Evolutionary conservation across 768 basidiomycete genomes (phyloP).

Genomic region (Panaeolus cyanescens): DNA sequence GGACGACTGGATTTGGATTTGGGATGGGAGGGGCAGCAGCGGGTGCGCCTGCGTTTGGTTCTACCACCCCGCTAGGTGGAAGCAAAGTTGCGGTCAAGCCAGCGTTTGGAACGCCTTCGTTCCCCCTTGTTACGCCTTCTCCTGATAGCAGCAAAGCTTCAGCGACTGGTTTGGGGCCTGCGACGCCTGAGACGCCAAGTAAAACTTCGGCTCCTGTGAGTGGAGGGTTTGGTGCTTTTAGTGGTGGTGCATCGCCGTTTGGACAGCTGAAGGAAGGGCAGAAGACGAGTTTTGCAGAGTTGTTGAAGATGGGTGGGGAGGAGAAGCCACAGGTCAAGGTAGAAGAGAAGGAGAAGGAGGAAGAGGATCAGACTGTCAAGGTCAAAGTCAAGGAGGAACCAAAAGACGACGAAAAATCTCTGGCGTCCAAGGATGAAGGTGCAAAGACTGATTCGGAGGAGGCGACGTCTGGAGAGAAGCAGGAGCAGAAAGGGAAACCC

Average conservation of each 20-base stretch:
- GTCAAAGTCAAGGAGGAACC: conserved; percentile 5
- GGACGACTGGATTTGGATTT: neutral
- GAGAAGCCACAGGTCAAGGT: conserved; percentile 9
- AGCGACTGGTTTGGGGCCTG: conserved; percentile 32
- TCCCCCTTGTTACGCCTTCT: neutral
- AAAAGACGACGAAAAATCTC: neutral
- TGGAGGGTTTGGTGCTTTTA: conserved; percentile 56
- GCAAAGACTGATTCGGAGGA: conserved; percentile 9
- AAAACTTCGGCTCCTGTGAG: conserved; percentile 28
- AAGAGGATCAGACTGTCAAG: conserved; percentile 10
- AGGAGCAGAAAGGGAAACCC: conserved; percentile 14
- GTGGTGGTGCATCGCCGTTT: conserved; percentile 43
- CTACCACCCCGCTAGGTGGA: conserved; percentile 35
- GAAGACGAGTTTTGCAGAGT: conserved; percentile 56
- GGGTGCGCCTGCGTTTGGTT: conserved; percentile 37
- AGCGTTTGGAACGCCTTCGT: neutral
- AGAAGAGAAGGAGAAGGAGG: conserved; percentile 3
- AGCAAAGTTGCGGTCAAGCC: conserved; percentile 5
- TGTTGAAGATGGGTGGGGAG: conserved; percentile 45
- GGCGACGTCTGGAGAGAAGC: conserved; percentile 15
- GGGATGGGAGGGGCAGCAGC: neutral
- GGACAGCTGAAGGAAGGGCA: conserved; percentile 36
- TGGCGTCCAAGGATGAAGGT: conserved; percentile 5
- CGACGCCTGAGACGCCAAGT: conserved; percentile 24
- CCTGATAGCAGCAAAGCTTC: conserved; percentile 14